Evolutionary conservation across 495 filamentous ascomycete genomes (phyloP).

Genomic region (Clohesyomyces aquaticus): DNA sequence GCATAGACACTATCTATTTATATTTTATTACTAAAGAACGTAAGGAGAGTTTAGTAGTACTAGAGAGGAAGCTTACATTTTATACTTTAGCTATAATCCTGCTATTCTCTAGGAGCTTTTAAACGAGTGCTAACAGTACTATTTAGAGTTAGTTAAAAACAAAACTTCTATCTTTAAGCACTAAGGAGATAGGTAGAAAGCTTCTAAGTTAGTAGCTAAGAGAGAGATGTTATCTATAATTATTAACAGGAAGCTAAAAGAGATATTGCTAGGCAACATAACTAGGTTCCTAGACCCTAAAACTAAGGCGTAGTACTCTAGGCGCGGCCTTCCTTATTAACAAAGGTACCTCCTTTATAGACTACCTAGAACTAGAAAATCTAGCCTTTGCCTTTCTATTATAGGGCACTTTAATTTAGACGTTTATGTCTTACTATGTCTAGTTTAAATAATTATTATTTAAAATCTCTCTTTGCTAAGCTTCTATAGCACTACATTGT

Average conservation of each 20-base stretch:
- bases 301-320: slow-evolving; percentile 21
- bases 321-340: slow-evolving; percentile 16
- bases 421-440: slow-evolving; percentile 11
- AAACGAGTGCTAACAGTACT: slow-evolving; percentile 9
- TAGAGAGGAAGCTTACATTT: slow-evolving; percentile 8
- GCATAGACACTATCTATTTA: no score
- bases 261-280: slow-evolving; percentile 9
- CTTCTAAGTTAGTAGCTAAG: slow-evolving; percentile 9
- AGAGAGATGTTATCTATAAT: slow-evolving; percentile 19
- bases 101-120: slow-evolving; percentile 10
- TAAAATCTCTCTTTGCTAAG: slow-evolving; percentile 31
- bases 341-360: slow-evolving; percentile 15
- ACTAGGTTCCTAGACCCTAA: slow-evolving; percentile 11
- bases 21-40: slow-evolving; percentile 12
- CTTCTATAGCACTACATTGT: slow-evolving; percentile 37
- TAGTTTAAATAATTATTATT: slow-evolving; percentile 5
- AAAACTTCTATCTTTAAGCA: slow-evolving; percentile 24
- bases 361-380: no score
- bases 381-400: slow-evolving; percentile 16
- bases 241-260: slow-evolving; percentile 17
- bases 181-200: slow-evolving; percentile 22
- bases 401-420: slow-evolving; percentile 16
- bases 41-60: slow-evolving; percentile 8
- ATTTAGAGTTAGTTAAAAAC: slow-evolving; percentile 17
- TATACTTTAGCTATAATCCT: slow-evolving; percentile 8